Evolutionary conservation across 148 eudicot species (phyloP), one percentile per base, ranked within the genome.

Genomic region (Spergularia marina): DNA sequence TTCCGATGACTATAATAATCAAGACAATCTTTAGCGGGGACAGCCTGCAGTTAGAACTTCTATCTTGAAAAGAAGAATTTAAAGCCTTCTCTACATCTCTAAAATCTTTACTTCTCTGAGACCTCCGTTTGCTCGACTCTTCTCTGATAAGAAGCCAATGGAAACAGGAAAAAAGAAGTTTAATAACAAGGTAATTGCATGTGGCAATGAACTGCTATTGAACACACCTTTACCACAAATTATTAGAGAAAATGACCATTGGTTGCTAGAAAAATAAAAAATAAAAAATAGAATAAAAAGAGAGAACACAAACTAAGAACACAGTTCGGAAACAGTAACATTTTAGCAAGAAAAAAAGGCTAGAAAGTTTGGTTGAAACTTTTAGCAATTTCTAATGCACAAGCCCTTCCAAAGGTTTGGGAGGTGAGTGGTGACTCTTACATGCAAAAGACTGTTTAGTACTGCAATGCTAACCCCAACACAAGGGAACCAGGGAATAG

Each of bases 91-190:
- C 97, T 21, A 86, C 90, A 85, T 89, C 93, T 82, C 78, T 92
- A 49, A 79, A 71, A 71, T 82, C 90, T 85, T 77, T 89, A 67
- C 78, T 84, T 81, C 88, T 87, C 25, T 83, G 83, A 70, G 80
- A 85, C 83, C 87, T 94, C 82, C 95, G 81, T 85, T 88, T 94
- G 83, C 66, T 88, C 54, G 89, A 71, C 40, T 94, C 97, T 71
- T 91, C 97, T 74, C 97, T 91, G 88, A 77, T 75, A 17, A 71
- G 77, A 68, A 79, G 65, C 64, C 65, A 76, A 51, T 36, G 39
- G 25, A 11, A 23, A 69, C 20, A 25, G 75, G 62, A 56, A 13
- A 75, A 34, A 49, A 8, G 20, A 44, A 44, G 8, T 44, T 76
- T n/a, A 76, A 58, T 30, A 20, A 55, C 10, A 47, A 63, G 57